Conservation (phyloP, 371 early-diverging fungal species). For the Conidiobolus incongruus region DNA sequence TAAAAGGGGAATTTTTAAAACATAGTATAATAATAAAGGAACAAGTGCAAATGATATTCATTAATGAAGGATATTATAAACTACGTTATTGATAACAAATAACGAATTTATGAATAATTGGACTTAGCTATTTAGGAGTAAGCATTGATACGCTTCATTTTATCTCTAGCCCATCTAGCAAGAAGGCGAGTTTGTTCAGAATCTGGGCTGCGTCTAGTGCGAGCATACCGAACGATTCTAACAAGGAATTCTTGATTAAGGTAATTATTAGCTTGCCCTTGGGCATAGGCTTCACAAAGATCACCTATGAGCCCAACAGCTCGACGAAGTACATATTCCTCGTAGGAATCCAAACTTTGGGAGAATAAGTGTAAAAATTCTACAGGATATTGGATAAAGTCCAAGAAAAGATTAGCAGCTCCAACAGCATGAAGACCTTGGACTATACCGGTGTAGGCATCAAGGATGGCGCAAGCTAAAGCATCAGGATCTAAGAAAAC, state of each 20-base stretch:
- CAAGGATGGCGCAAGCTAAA: slow-evolving; percentile 58
- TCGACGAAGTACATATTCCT: slow-evolving; percentile 27
- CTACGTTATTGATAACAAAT: too few relatives aligned
- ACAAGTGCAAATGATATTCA: too few relatives aligned
- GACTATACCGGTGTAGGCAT: slow-evolving; percentile 85
- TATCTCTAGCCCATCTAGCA: slow-evolving; percentile 71
- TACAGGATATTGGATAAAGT: slow-evolving; percentile 40
- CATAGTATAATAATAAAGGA: too few relatives aligned
- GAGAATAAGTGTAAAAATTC: slow-evolving; percentile 44
- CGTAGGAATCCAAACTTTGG: slow-evolving; percentile 28
- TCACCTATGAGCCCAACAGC: slow-evolving; percentile 71
- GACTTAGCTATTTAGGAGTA: too few relatives aligned
- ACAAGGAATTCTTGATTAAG: too few relatives aligned
- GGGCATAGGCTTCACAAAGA: slow-evolving; percentile 50
- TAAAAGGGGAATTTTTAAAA: too few relatives aligned
- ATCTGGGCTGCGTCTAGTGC: slow-evolving; percentile 33
- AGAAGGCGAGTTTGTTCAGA: slow-evolving; percentile 39
- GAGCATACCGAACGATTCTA: too few relatives aligned
- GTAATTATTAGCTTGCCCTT: slow-evolving; percentile 30
- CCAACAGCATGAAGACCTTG: slow-evolving; percentile 64
- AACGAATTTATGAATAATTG: too few relatives aligned
- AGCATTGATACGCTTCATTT: too few relatives aligned
- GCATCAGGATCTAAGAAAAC: slow-evolving; percentile 60
- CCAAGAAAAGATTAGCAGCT: slow-evolving; percentile 26
- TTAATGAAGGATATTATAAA: too few relatives aligned